Evolutionary conservation across 1,284 basidiomycete species (phyloP).

Genomic region (Sporisorium iseilematis-ciliati): DNA sequence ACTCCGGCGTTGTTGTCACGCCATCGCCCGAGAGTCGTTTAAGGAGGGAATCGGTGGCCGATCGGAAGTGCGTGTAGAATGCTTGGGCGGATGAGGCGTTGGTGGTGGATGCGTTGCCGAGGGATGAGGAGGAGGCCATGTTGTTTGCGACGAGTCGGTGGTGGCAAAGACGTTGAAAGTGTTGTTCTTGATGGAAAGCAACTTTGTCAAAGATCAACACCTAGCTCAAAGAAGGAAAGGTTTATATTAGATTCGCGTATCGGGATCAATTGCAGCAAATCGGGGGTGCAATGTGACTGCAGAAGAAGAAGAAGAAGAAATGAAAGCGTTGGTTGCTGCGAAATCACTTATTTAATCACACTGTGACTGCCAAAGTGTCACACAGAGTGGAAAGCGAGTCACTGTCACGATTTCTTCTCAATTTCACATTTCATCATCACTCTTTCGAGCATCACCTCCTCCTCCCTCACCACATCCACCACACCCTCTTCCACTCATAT

Average conservation of each 20-base stretch:
- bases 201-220: conserved; percentile 2
- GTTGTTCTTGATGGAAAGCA: conserved; percentile 5
- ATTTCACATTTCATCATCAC: conserved; percentile 3
- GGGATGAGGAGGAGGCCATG: conserved; percentile 43
- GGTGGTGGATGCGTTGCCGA: conserved; percentile 27
- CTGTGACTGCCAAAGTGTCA: not conserved
- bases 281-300: not conserved
- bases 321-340: no score
- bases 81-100: conserved; percentile 29
- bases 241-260: not conserved
- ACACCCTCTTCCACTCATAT: not conserved
- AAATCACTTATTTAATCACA: not conserved
- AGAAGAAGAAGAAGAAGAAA: no score
- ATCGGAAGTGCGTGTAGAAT: conserved; percentile 36
- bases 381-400: conserved; percentile 6
- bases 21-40: conserved; percentile 1
- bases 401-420: conserved; percentile 14
- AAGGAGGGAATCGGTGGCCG: conserved; percentile 11
- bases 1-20: not conserved
- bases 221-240: not conserved
- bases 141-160: not conserved
- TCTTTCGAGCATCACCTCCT: not conserved
- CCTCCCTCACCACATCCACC: not conserved
- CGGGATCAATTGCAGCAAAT: not conserved
- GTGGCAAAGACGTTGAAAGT: not conserved